Percentiles rank a stretch among this genome's conserved stretches.
phyloP scores from a whole-genome alignment of 495 filamentous ascomycete genomes.

The Xylaria telfairii region DNA sequence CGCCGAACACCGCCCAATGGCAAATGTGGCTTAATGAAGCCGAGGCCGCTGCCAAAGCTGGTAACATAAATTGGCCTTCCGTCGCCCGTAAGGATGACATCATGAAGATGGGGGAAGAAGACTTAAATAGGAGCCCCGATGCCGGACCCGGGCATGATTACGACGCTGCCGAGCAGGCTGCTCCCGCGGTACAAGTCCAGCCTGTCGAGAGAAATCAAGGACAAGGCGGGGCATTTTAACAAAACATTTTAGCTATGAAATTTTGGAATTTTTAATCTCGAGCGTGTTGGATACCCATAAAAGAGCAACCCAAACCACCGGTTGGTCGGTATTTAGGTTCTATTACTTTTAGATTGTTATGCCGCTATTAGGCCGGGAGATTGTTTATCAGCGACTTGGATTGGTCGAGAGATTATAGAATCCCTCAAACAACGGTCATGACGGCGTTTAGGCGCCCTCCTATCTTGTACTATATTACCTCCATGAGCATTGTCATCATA shows the following conservation, averaged over 20 bases:
- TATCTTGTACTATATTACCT: conserved; percentile 4
- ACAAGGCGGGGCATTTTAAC: conserved; percentile 33
- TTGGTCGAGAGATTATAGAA: neutral
- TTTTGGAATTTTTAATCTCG: neutral
- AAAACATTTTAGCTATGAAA: neutral
- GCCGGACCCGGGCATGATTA: conserved; percentile 15
- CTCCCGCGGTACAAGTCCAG: conserved; percentile 39
- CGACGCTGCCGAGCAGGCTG: conserved; percentile 41
- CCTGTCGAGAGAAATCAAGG: conserved; percentile 17
- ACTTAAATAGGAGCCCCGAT: conserved; percentile 17
- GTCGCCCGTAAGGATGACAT: conserved; percentile 56
- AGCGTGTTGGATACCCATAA: conserved; percentile 19
- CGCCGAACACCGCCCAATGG: conserved; percentile 58
- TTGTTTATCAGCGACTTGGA: neutral
- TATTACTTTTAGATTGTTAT: neutral
- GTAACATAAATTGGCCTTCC: conserved; percentile 50
- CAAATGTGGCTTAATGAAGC: conserved; percentile 59
- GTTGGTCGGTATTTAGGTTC: neutral
- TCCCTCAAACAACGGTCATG: neutral
- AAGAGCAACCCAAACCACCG: conserved; percentile 9
- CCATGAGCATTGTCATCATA: neutral
- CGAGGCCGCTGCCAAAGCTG: conserved; percentile 40
- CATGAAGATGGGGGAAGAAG: conserved; percentile 46
- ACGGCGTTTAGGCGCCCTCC: neutral
- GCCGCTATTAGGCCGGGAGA: neutral